Base-by-base conservation (phyloP, 2,329 filamentous ascomycete genomes). In the Claviceps humidiphila region DNA sequence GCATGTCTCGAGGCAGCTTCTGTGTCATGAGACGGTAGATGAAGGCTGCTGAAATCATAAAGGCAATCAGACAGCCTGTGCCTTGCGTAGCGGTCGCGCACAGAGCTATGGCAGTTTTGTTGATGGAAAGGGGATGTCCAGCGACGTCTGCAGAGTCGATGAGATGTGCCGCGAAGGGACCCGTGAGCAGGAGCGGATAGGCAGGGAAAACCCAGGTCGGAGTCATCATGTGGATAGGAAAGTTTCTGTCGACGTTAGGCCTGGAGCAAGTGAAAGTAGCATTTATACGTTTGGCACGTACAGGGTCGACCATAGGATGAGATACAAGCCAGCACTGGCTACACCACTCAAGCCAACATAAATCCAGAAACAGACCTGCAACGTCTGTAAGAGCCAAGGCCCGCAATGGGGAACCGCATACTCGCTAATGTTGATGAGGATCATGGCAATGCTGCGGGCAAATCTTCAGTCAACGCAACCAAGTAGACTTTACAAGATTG, bases 11-110 rank as follows among this genome's bases (percentile, higher is more conserved):
- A 0, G 88, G 88, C 0, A 94, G 73, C 60, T 93, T 93, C 61
- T 91, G 85, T 0, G 87, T 91, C 87, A 93, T 93, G 30, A 94
- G 75, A 34, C 88, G 80, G 64, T 93, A 93, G 49, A 94, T 79
- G 63, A 90, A 93, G 49, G 88, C 85, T 1, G 85, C 80, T 56
- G 89, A 89, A 26, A 94, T 86, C 83, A 90, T 90, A 54, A 91
- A 76, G 47, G 73, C 74, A 46, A 80, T 76, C 2, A 80, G 66
- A 55, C 76, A 80, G 0, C 76, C 77, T 1, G 74, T 76, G 6
- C 76, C 77, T 58, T 80, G 77, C 1, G 74, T 68, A 0, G 74
- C 69, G 22, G 78, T 60, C 7, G 75, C 74, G 11, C 72, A 70
- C 14, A 77, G 62, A 0, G 75, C 70, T 43, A 80, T 70, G 1